A percentile compares a stretch with the other conserved stretches of the same genome.
These are phyloP conservation scores for Mycena amicta DNA, from an alignment of 768 basidiomycete species.

Conservation along the genomic window DNA sequence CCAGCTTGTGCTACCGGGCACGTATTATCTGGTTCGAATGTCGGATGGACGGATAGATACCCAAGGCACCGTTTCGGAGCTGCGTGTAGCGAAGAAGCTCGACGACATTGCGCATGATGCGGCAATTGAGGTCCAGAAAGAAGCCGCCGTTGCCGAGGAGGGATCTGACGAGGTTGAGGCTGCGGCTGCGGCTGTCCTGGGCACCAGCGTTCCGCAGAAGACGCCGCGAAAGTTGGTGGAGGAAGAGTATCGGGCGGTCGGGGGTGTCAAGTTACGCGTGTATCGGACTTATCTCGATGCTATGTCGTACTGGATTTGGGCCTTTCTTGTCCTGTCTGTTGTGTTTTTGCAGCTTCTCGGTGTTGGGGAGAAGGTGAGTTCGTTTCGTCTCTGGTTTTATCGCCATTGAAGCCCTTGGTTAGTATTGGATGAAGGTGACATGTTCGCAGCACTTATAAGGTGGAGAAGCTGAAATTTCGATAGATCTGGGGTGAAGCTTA, in stretches of 20 bases:
- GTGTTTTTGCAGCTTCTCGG: slow-evolving; percentile 49
- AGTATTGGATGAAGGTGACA: slow-evolving; percentile 64
- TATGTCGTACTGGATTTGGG: slow-evolving; percentile 77
- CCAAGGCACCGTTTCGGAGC: slow-evolving; percentile 68
- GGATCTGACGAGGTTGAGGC: slow-evolving; percentile 31
- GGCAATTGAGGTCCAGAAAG: slow-evolving; percentile 49
- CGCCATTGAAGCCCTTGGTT: not conserved
- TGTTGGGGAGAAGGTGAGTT: slow-evolving; percentile 51
- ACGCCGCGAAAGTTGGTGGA: slow-evolving; percentile 50
- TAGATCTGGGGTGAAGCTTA: slow-evolving; percentile 24
- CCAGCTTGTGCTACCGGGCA: slow-evolving; percentile 78
- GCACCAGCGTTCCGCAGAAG: not conserved
- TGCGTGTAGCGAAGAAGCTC: slow-evolving; percentile 62
- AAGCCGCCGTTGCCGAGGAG: slow-evolving; percentile 37
- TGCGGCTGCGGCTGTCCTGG: slow-evolving; percentile 28
- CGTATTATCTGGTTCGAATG: slow-evolving; percentile 75
- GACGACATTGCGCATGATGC: slow-evolving; percentile 63
- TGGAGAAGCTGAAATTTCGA: not conserved
- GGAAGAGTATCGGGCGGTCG: slow-evolving; percentile 76
- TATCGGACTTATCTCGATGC: slow-evolving; percentile 72
- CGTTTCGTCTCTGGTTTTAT: not conserved
- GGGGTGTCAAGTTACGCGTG: slow-evolving; percentile 79
- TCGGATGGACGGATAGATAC: slow-evolving; percentile 80
- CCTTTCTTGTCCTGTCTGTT: slow-evolving; percentile 51
- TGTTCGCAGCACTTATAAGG: not conserved